Evolutionary conservation across 73 alveolate genomes (phyloP).

Genomic region (Durusdinium trenchii): DNA sequence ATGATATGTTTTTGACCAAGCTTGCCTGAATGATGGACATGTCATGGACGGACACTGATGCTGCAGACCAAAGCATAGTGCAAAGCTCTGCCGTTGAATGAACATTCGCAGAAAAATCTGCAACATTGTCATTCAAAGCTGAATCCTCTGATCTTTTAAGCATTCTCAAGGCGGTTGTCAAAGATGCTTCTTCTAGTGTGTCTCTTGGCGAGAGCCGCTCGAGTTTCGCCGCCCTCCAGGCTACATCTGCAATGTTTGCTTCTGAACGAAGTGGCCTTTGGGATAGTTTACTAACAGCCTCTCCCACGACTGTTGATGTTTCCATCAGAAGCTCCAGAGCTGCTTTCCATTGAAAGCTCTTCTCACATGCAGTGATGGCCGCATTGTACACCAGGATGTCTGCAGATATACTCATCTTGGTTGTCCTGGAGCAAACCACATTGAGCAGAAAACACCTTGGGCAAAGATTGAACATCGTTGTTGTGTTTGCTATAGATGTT

Average conservation of each 20-base stretch:
- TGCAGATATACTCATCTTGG: neutral
- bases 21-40: too few species aligned
- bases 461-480: too few species aligned
- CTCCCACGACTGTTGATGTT: neutral
- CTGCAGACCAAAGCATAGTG: slow-evolving; percentile 23
- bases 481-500: too few species aligned
- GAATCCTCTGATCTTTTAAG: too few species aligned
- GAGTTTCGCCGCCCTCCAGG: neutral
- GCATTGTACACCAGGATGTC: slow-evolving; percentile 32
- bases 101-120: too few species aligned
- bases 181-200: neutral
- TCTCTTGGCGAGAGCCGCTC: neutral
- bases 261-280: neutral
- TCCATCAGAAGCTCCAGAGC: slow-evolving; percentile 42
- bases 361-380: slow-evolving; percentile 33
- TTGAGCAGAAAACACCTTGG: too few species aligned
- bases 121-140: too few species aligned
- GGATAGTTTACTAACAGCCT: neutral
- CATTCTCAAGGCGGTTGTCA: neutral
- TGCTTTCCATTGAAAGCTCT: slow-evolving; percentile 18
- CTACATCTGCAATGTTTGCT: neutral
- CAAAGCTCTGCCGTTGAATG: neutral
- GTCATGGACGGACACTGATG: too few species aligned
- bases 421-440: slow-evolving; percentile 13
- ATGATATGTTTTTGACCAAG: too few species aligned